Base-by-base conservation (phyloP, 306 rosid species). In the Lathyrus sativus region DNA sequence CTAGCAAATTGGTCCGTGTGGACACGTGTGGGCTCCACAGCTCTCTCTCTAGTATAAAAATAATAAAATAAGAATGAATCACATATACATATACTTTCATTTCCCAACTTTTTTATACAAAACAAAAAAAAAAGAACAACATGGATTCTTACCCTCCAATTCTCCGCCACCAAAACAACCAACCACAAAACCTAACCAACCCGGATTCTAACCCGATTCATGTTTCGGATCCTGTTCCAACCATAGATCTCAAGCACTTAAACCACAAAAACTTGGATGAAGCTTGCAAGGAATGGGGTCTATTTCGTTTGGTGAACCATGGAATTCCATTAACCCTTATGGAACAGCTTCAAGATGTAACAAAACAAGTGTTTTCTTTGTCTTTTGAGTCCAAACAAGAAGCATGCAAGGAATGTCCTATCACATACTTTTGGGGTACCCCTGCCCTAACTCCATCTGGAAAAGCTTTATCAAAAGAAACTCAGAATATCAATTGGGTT, bases 391-490 rank as follows among this genome's bases (percentile, higher is more conserved):
- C 73, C 58, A 89, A 89, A 75, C 79, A 78, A 61, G 71, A 22
- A 24, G 65, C 86, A 56, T 78, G 72, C 24, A 72, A 3, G 15
- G 73, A 6, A 2, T 62, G 24, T 35, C 87, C 90, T 19, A 13
- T 85, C 24, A 14, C 78, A 46, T 87, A 89, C 66, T 87, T 89
- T 80, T 87, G 89, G 90, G 96, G 96, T 28, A 89, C 89, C 26
- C 85, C 93, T 66, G 86, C 72, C 54, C 85, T 87, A 3, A 76
- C 83, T 19, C 84, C 82, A 1, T 67, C 87, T 11, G 92, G 92
- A 13, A 38, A 70, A 7, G 70, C 87, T 7, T 13, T 84, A 31
- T 41, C 71, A 1, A 71, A 26, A 24, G 73, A 50, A 10, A 59
- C 73, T 39, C 77, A 69, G 18, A 74, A 74, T 61, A 54, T 82